Conservation (phyloP, 371 early-diverging fungal species). For the Basidiobolus meristosporus region DNA sequence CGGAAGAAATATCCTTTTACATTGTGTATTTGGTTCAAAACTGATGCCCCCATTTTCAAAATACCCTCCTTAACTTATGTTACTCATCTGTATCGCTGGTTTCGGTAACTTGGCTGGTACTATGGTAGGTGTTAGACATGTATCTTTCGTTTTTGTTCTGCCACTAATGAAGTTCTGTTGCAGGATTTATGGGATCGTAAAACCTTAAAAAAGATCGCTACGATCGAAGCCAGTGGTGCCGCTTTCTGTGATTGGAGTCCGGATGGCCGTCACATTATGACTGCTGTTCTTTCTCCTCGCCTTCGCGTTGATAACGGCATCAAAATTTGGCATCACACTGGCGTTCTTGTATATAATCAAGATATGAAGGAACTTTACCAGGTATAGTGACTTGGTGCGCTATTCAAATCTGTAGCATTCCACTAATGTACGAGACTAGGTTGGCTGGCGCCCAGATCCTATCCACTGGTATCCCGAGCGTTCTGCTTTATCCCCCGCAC, state of each 20-base stretch:
- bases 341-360: constrained; percentile 55
- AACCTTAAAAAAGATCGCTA: constrained; percentile 53
- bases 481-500: constrained; percentile 39
- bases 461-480: constrained; percentile 45
- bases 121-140: too few relatives aligned
- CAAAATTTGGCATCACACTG: constrained; percentile 90
- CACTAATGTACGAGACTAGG: constrained; percentile 1
- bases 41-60: neutral
- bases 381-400: constrained; percentile 19
- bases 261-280: constrained; percentile 77
- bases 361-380: constrained; percentile 74
- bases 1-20: too few relatives aligned
- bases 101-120: constrained; percentile 92
- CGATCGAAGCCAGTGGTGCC: constrained; percentile 64
- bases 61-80: too few relatives aligned
- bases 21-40: too few relatives aligned
- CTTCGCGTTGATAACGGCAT: constrained; percentile 94
- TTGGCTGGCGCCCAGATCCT: constrained; percentile 41
- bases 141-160: too few relatives aligned
- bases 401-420: neutral
- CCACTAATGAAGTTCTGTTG: too few relatives aligned
- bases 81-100: constrained; percentile 70
- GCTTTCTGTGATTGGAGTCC: constrained; percentile 81
- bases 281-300: constrained; percentile 80
- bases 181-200: constrained; percentile 87